These are phyloP conservation scores for Plasmodium coatneyi DNA, from an alignment of 169 alveolate genomes.

Conservation along the genomic window DNA sequence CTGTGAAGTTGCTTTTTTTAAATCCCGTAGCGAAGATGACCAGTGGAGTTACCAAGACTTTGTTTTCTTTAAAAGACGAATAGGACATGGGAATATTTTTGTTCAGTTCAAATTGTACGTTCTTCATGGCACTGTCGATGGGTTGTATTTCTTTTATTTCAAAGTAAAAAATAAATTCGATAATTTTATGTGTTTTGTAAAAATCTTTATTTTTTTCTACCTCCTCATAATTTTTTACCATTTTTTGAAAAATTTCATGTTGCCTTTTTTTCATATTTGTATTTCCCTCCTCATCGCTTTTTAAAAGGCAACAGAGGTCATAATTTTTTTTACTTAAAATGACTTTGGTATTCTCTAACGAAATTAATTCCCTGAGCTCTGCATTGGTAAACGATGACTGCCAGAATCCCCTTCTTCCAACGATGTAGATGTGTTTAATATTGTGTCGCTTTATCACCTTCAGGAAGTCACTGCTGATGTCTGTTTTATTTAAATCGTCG, in stretches of 20 bases:
- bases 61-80: not conserved
- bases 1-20: conserved; percentile 36
- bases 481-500: conserved; percentile 47
- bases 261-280: conserved; percentile 56
- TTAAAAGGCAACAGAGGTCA: conserved; percentile 31
- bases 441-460: conserved; percentile 11
- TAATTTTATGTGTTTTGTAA: conserved; percentile 43
- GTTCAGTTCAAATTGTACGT: conserved; percentile 36
- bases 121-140: conserved; percentile 26
- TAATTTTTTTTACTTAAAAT: conserved; percentile 53
- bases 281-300: conserved; percentile 29
- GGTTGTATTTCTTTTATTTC: conserved; percentile 20
- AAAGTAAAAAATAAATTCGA: conserved; percentile 50
- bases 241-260: conserved; percentile 36
- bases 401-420: conserved; percentile 62
- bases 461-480: conserved; percentile 27
- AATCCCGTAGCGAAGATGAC: conserved; percentile 65
- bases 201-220: conserved; percentile 55
- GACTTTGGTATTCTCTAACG: conserved; percentile 26
- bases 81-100: conserved; percentile 1
- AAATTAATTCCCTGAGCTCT: conserved; percentile 57
- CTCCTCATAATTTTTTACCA: conserved; percentile 51
- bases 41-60: conserved; percentile 21
- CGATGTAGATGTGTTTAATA: conserved; percentile 45
- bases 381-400: conserved; percentile 60